Base-by-base conservation (phyloP, 257 asterid genomes). In the Orobanche coerulescens region DNA sequence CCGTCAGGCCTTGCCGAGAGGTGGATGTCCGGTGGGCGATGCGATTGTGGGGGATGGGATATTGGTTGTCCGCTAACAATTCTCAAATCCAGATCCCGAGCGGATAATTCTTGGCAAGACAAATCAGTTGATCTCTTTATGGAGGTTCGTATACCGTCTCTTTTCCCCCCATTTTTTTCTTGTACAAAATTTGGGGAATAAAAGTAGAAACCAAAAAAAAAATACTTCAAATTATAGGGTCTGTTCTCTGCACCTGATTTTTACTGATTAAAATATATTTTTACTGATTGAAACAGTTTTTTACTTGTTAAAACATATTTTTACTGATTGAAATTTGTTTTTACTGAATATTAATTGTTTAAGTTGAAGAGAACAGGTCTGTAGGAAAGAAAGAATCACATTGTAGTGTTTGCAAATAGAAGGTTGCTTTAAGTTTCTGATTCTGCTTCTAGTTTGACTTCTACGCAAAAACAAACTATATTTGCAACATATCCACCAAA, bases 41-140 rank as follows among this genome's bases (percentile, higher is more conserved):
- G 99, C 50, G 96, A 93, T 31, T 93, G 99, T 69, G 99, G 97
- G 11, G 99, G 97, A 31, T 93, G 99, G 99, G 99, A 93, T 44
- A 19, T 67, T 2, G 99, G 97, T 18, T 93, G 99, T 68, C 94
- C 96, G 0, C 68, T 93, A 31, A 78, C 95, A 1, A 53, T 93
- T 26, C 84, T 93, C 56, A 75, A 75, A 26, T 65, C 83, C 57
- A 44, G 59, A 18, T 67, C 69, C 48, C 61, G 15, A 20, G 18
- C 58, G 2, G 77, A 77, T 57, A 36, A 22, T 42, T 63, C 85
- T 0, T 83, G 65, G 16, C 86, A 78, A 47, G 78, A 88, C 82
- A 81, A 83, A 55, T 65, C 95, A 2, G 60, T 79, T 43, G 91
- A 87, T 79, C 81, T 93, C 75, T 80, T 72, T 66, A 61, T 77